phyloP scores from a whole-genome alignment of 331 rosid species.

The Rhamnella rubrinervis region DNA sequence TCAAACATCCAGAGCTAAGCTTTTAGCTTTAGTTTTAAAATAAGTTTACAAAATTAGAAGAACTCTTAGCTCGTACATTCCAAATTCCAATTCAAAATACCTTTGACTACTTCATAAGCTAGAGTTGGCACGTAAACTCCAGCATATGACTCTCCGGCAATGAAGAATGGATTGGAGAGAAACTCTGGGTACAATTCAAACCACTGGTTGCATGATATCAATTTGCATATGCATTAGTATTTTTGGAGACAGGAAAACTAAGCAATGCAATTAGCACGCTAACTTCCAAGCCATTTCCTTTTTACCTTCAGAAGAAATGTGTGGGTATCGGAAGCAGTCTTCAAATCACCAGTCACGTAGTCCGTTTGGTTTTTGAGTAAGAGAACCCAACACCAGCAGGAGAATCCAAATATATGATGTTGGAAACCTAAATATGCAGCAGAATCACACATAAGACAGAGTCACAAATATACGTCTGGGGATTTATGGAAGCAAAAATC shows the following conservation, averaged over 20 bases:
- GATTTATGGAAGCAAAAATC: neutral
- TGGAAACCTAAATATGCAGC: conserved; percentile 65
- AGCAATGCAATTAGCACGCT: conserved; percentile 9
- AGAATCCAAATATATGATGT: conserved; percentile 84
- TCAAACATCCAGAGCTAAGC: conserved; percentile 23
- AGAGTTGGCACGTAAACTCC: conserved; percentile 95
- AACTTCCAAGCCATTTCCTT: conserved; percentile 7
- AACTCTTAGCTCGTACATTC: neutral
- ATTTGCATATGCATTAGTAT: conserved; percentile 18
- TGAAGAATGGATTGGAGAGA: conserved; percentile 64
- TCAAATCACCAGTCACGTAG: conserved; percentile 68
- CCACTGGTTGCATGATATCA: conserved; percentile 55
- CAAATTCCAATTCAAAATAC: conserved; percentile 34
- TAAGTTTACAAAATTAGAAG: neutral
- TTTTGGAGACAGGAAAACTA: conserved; percentile 15
- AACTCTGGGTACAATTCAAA: conserved; percentile 74
- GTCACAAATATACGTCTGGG: neutral
- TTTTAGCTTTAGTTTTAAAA: conserved; percentile 24
- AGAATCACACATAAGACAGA: conserved; percentile 11
- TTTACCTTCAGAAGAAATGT: conserved; percentile 87
- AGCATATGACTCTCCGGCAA: conserved; percentile 92
- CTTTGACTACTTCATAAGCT: conserved; percentile 64
- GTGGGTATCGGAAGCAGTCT: conserved; percentile 82
- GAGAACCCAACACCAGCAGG: conserved; percentile 97
- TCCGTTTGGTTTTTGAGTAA: conserved; percentile 65